Conservation (phyloP, 1,139 yeast species). For the Hansenula sp. region DNA sequence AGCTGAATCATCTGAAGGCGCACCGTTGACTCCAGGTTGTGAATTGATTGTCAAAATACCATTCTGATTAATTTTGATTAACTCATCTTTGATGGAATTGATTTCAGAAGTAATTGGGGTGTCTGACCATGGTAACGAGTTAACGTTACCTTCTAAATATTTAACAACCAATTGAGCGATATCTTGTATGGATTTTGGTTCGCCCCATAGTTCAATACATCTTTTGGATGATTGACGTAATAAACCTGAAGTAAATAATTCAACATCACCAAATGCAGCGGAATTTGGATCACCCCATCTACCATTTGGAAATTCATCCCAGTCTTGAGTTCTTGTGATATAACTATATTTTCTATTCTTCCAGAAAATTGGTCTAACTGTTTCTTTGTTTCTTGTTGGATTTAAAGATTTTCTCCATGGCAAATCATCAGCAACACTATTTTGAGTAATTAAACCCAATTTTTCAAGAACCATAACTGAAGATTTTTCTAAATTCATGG, state of each 20-base stretch:
- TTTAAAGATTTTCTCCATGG: conserved; percentile 93
- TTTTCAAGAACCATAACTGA: conserved; percentile 84
- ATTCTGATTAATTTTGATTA: conserved; percentile 58
- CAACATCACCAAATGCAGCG: conserved; percentile 89
- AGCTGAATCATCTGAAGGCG: conserved; percentile 61
- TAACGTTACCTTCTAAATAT: conserved; percentile 67
- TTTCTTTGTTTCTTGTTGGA: conserved; percentile 76
- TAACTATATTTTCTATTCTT: conserved; percentile 89
- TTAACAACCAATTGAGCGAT: conserved; percentile 57
- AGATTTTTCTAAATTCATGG: conserved; percentile 92
- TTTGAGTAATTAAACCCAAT: conserved; percentile 48
- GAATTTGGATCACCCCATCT: conserved; percentile 94
- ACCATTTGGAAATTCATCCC: conserved; percentile 96
- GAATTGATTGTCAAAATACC: conserved; percentile 86
- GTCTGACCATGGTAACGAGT: conserved; percentile 93
- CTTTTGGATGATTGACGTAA: conserved; percentile 75
- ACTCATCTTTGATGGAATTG: conserved; percentile 52
- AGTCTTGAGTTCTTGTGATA: conserved; percentile 83
- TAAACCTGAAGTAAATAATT: conserved; percentile 71
- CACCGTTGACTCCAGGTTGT: conserved; percentile 90
- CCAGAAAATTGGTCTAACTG: conserved; percentile 95
- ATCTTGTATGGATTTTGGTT: conserved; percentile 58
- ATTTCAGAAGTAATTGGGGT: conserved; percentile 82
- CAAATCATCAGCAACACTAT: conserved; percentile 32
- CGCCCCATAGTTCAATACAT: conserved; percentile 85